These are phyloP conservation scores for Tolypocladium nubicola DNA, from an alignment of 2,329 filamentous ascomycete species.

Conservation along the genomic window DNA sequence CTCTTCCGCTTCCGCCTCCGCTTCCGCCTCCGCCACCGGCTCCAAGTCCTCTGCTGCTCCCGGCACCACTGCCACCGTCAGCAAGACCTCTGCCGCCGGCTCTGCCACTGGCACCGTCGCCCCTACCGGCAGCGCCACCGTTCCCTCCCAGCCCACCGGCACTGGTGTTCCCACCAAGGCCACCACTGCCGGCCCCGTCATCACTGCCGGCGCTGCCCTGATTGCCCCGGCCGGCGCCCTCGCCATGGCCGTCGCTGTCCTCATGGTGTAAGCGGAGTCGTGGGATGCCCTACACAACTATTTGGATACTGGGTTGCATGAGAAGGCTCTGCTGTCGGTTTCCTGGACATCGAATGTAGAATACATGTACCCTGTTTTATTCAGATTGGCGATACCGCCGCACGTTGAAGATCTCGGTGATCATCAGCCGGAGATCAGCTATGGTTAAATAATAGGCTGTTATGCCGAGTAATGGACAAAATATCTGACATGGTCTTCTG, in stretches of 20 bases:
- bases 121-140: not conserved
- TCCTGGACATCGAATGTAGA: not conserved
- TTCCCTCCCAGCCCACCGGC: constrained; percentile 3
- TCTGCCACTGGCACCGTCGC: not conserved
- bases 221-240: constrained; percentile 8
- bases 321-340: not conserved
- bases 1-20: not conserved
- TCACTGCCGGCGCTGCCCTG: constrained; percentile 8
- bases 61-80: not conserved
- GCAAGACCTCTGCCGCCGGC: constrained; percentile 2
- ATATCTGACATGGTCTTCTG: not conserved
- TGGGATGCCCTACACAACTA: not conserved
- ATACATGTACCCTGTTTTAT: constrained; percentile 1
- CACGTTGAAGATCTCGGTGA: not conserved
- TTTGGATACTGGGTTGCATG: not conserved
- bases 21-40: not conserved
- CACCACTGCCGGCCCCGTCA: not conserved
- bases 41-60: not conserved
- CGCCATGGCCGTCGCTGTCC: constrained; percentile 6
- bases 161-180: constrained; percentile 1
- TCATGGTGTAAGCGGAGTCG: constrained; percentile 1
- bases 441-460: not conserved
- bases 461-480: not conserved
- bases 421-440: not conserved
- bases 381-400: not conserved